These are phyloP conservation scores for Rhizoclosmatium globosum DNA, from an alignment of 192 early-diverging fungal genomes.

Conservation along the genomic window DNA sequence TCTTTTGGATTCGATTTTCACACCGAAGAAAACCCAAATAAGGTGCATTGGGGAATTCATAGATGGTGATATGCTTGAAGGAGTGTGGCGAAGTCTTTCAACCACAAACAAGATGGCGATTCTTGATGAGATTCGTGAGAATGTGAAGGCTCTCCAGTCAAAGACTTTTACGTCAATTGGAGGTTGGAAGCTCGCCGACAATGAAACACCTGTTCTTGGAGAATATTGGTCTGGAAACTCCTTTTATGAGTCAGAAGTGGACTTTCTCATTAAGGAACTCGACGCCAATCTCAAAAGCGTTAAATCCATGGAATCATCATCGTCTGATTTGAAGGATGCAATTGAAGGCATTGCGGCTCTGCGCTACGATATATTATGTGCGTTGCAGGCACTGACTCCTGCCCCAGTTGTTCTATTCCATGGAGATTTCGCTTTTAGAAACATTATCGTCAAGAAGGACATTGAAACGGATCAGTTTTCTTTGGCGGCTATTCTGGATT, in stretches of 20 bases:
- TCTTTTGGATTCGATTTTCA: constrained; percentile 7
- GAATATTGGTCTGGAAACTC: neutral
- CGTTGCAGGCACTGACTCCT: neutral
- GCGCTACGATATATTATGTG: neutral
- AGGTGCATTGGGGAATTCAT: constrained; percentile 36
- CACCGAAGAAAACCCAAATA: neutral
- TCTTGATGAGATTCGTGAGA: neutral
- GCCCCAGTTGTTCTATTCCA: constrained; percentile 23
- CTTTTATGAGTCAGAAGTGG: neutral
- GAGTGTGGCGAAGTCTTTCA: constrained; percentile 28
- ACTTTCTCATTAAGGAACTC: neutral
- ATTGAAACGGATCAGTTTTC: neutral
- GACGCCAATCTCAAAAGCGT: neutral
- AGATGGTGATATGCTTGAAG: constrained; percentile 33
- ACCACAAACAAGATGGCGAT: neutral
- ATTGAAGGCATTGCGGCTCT: neutral
- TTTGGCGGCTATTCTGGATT: constrained; percentile 20
- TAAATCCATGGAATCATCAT: neutral
- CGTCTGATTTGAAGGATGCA: neutral
- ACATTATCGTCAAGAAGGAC: constrained; percentile 26
- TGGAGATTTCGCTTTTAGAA: constrained; percentile 35
- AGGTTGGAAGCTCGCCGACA: neutral
- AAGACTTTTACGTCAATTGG: constrained; percentile 20
- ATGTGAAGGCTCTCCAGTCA: neutral
- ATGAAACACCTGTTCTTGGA: neutral